These are phyloP conservation scores for Microbotryum saponariae DNA, from an alignment of 1,284 basidiomycete genomes.

Conservation along the genomic window DNA sequence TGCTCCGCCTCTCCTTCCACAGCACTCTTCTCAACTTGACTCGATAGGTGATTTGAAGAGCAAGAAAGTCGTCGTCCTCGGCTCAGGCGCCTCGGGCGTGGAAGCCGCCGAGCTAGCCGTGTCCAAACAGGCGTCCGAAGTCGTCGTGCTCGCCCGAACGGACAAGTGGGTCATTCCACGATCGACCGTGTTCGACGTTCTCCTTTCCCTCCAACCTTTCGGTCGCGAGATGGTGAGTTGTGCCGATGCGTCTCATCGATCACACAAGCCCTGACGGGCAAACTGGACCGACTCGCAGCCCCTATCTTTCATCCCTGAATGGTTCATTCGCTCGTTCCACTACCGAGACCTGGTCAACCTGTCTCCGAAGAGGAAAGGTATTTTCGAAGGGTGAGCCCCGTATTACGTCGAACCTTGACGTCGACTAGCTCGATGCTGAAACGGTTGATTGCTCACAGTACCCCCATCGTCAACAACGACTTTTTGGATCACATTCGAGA, in stretches of 20 bases:
- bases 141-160: constrained; percentile 48
- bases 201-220: constrained; percentile 54
- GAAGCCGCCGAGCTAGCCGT: constrained; percentile 56
- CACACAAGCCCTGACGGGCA: constrained; percentile 5
- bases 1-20: too few species aligned
- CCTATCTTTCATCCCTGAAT: constrained; percentile 48
- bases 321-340: constrained; percentile 48
- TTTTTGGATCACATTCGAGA: constrained; percentile 51
- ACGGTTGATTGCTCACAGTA: constrained; percentile 31
- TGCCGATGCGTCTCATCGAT: constrained; percentile 44
- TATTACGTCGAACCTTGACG: neutral
- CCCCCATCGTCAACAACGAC: constrained; percentile 52
- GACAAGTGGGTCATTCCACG: constrained; percentile 49
- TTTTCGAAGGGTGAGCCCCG: constrained; percentile 47
- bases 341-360: constrained; percentile 52
- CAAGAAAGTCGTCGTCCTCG: constrained; percentile 52
- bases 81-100: constrained; percentile 55
- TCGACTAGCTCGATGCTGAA: neutral
- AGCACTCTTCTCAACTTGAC: constrained; percentile 53
- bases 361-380: constrained; percentile 44
- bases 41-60: constrained; percentile 41
- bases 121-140: constrained; percentile 46
- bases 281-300: neutral
- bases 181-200: constrained; percentile 52
- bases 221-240: constrained; percentile 47